Evolutionary conservation across 495 filamentous ascomycete genomes (phyloP).

Genomic region (Lindgomyces ingoldianus): DNA sequence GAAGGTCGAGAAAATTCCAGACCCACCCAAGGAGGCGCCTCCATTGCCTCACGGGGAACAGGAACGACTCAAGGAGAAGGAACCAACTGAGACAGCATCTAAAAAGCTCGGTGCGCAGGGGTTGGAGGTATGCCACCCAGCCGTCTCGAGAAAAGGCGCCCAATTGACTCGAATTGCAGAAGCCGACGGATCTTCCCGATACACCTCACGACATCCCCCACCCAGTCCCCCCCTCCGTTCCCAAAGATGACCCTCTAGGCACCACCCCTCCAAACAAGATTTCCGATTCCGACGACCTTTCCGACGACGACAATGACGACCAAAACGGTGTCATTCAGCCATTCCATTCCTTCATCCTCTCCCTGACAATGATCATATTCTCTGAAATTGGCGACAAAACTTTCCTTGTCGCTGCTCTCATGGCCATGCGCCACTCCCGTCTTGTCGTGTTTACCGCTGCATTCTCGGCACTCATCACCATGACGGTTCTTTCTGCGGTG

Average conservation of each 20-base stretch:
- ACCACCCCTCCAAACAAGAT: conserved; percentile 51
- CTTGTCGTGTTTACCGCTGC: conserved; percentile 91
- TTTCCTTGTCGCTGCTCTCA: conserved; percentile 92
- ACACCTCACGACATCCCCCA: conserved; percentile 77
- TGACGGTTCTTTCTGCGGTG: conserved; percentile 97
- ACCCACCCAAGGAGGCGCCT: conserved; percentile 79
- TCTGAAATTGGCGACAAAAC: conserved; percentile 99
- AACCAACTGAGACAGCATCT: conserved; percentile 46
- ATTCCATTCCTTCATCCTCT: conserved; percentile 88
- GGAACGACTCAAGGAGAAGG: conserved; percentile 51
- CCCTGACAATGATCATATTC: conserved; percentile 95
- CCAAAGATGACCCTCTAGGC: conserved; percentile 61
- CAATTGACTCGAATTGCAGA: conserved; percentile 54
- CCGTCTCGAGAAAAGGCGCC: conserved; percentile 12
- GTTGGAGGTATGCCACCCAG: conserved; percentile 62
- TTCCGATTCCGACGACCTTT: conserved; percentile 39
- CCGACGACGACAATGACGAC: conserved; percentile 52
- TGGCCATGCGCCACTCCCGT: conserved; percentile 98
- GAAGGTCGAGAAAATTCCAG: conserved; percentile 70
- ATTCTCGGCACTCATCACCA: conserved; percentile 83
- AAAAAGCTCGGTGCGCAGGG: conserved; percentile 51
- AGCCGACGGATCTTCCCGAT: conserved; percentile 76
- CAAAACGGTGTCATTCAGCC: conserved; percentile 68
- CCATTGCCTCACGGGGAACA: conserved; percentile 79
- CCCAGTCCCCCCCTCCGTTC: conserved; percentile 62